These are phyloP conservation scores for Echium plantagineum DNA, from an alignment of 257 asterid species.

Conservation along the genomic window DNA sequence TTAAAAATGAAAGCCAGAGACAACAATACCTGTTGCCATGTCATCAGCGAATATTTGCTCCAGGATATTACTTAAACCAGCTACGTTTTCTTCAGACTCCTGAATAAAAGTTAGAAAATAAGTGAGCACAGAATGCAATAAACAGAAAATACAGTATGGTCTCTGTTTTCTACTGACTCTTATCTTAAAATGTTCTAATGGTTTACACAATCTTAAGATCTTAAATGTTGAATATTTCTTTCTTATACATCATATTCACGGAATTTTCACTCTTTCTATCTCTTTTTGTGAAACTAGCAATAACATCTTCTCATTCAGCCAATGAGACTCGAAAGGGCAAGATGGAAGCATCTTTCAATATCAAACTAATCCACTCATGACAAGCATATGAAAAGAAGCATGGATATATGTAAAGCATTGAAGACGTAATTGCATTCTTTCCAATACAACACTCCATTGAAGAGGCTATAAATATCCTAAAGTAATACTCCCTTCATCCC, in stretches of 20 bases:
- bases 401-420: not conserved
- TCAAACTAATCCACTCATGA: not conserved
- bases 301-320: no score
- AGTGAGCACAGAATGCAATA: not conserved
- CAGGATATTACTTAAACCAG: conserved; percentile 36
- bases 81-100: conserved; percentile 44
- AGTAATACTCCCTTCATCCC: no score
- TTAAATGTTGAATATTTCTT: not conserved
- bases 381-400: not conserved
- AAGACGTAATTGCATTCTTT: not conserved
- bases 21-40: conserved; percentile 55
- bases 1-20: conserved; percentile 13
- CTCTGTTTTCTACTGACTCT: not conserved
- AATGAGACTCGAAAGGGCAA: not conserved
- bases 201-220: not conserved
- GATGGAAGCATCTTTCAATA: not conserved
- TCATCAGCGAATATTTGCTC: conserved; percentile 74
- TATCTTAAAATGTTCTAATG: not conserved
- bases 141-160: not conserved
- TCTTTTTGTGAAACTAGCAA: no score
- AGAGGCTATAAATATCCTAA: no score
- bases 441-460: no score
- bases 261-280: no score
- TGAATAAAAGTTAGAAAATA: conserved; percentile 15
- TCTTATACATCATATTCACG: no score